Base-by-base conservation (phyloP, 2,329 filamentous ascomycete species). In the Neurospora sp. region DNA sequence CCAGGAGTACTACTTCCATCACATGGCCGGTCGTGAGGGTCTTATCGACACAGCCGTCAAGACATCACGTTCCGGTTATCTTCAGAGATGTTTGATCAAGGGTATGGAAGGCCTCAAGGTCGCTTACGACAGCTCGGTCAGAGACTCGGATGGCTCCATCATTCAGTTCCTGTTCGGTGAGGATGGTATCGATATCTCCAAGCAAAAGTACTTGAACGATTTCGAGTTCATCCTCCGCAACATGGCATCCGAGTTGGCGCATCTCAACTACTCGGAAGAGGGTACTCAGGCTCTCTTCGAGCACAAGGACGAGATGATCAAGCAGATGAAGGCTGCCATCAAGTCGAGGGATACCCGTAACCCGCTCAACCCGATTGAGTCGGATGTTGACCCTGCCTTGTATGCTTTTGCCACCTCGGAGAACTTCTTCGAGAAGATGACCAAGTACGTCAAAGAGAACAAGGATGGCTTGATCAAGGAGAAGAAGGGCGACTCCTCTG, bases 31-130 rank as follows among this genome's bases (percentile, higher is more conserved):
- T 76, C 89, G 96, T 82, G 96, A 99, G 85, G 96, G 96, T 84
- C 84, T 99, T 74, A 99, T 99, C 78, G 96, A 99, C 86, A 99
- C 96, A 23, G 96, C 96, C 73, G 96, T 99, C 80, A 99, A 99
- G 83, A 99, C 96, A 1, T 97, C 95, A 10, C 91, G 96, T 77
- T 98, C 96, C 37, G 96, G 96, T 71, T 99, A 99, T 78, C 84
- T 99, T 68, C 96, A 99, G 79, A 87, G 96, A 78, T 99, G 96
- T 85, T 86, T 99, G 72, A 96, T 99, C 83, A 99, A 99, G 83
- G 96, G 96, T 72, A 96, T 99, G 91, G 96, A 99, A 80, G 96
- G 96, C 4, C 85, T 98, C 62, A 91, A 89, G 76, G 93, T 97
- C 2, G 89, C 94, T 72, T 98, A 99, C 78, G 96, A 99, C 77